phyloP scores from a whole-genome alignment of 768 basidiomycete species.

The Tulasnella sp. region DNA sequence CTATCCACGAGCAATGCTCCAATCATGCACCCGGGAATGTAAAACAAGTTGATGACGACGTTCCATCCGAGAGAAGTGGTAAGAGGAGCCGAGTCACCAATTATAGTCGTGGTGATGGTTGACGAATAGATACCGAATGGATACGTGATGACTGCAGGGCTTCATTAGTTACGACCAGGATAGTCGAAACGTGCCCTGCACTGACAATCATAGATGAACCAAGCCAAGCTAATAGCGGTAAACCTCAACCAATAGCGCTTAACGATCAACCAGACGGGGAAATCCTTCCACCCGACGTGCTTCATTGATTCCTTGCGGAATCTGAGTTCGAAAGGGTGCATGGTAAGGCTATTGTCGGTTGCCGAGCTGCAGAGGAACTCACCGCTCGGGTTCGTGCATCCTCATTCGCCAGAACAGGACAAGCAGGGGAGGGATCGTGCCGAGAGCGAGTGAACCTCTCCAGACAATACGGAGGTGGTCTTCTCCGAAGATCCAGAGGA shows the following conservation, averaged over 20 bases:
- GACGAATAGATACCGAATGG: conserved; percentile 78
- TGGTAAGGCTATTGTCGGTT: neutral
- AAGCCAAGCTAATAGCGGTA: conserved; percentile 72
- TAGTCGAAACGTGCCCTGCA: neutral
- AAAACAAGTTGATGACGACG: conserved; percentile 79
- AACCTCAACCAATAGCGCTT: conserved; percentile 80
- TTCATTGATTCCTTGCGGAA: conserved; percentile 83
- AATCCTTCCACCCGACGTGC: conserved; percentile 49
- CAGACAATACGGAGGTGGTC: conserved; percentile 84
- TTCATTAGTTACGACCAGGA: neutral
- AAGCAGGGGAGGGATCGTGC: conserved; percentile 73
- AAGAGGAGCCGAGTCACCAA: conserved; percentile 56
- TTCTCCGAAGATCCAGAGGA: conserved; percentile 86
- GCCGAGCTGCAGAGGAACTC: neutral
- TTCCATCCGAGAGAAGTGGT: conserved; percentile 81
- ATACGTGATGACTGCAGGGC: conserved; percentile 58
- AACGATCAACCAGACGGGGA: conserved; percentile 77
- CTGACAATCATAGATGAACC: conserved; percentile 51
- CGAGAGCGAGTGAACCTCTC: conserved; percentile 81
- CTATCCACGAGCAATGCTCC: conserved; percentile 79
- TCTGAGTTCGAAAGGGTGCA: neutral
- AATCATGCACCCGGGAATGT: conserved; percentile 59
- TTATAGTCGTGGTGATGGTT: conserved; percentile 68
- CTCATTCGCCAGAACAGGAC: conserved; percentile 85
- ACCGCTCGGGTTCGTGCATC: conserved; percentile 75